Percentiles rank a stretch among this genome's conserved stretches.
phyloP scores from a whole-genome alignment of 495 filamentous ascomycete genomes.

The Massariosphaeria phaeospora region DNA sequence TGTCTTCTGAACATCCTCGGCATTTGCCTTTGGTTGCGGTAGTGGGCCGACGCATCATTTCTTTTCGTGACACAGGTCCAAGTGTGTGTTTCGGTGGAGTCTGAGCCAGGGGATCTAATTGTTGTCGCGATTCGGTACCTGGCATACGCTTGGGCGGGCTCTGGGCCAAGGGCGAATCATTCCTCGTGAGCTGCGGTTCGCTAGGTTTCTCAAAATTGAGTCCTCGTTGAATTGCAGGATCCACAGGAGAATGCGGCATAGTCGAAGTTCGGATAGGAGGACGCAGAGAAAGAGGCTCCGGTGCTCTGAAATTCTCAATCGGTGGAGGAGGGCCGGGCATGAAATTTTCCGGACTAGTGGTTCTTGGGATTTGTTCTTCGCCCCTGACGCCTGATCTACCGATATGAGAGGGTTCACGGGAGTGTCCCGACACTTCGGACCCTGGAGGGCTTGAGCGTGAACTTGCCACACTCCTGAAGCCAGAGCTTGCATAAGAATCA shows the following conservation, averaged over 20 bases:
- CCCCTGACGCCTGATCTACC: background rate
- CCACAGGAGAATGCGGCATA: slow-evolving; percentile 59
- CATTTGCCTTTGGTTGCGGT: slow-evolving; percentile 63
- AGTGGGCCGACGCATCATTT: slow-evolving; percentile 8
- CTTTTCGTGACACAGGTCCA: background rate
- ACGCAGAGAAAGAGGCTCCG: too few relatives aligned
- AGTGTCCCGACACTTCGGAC: slow-evolving; percentile 24
- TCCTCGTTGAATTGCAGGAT: slow-evolving; percentile 50
- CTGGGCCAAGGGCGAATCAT: background rate
- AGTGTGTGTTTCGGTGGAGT: slow-evolving; percentile 6
- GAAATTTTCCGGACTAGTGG: slow-evolving; percentile 15
- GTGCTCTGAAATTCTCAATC: slow-evolving; percentile 1
- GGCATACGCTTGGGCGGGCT: slow-evolving; percentile 5
- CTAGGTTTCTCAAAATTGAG: slow-evolving; percentile 35
- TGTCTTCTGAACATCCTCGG: slow-evolving; percentile 71
- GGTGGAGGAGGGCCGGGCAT: background rate
- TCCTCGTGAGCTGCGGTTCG: slow-evolving; percentile 32
- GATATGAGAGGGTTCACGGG: slow-evolving; percentile 17
- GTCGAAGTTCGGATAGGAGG: too few relatives aligned
- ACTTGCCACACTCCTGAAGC: slow-evolving; percentile 57
- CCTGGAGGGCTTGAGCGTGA: slow-evolving; percentile 62
- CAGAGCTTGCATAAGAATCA: slow-evolving; percentile 57
- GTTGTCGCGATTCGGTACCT: background rate
- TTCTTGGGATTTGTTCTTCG: slow-evolving; percentile 20
- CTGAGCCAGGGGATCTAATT: background rate